Percentiles rank a stretch among this genome's conserved stretches.
phyloP scores from a whole-genome alignment of 192 early-diverging fungal genomes.

The Backusella macrospora region DNA sequence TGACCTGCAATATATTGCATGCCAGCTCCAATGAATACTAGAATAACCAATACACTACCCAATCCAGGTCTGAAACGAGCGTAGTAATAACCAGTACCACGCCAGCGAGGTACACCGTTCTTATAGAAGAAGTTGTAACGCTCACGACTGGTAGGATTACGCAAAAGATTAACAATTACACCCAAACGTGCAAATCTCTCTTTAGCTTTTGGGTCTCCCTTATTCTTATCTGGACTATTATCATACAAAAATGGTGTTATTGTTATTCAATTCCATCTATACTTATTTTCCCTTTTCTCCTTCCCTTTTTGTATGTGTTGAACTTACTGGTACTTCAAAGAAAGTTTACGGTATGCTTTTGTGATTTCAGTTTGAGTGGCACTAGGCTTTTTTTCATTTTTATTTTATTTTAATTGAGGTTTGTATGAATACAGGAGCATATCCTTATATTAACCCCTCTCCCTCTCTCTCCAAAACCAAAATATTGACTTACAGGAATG shows the following conservation, averaged over 20 bases:
- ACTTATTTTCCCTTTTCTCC: background rate
- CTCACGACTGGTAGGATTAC: constrained; percentile 62
- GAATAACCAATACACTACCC: constrained; percentile 54
- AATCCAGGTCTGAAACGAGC: constrained; percentile 73
- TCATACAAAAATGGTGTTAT: background rate
- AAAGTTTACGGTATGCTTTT: constrained; percentile 68
- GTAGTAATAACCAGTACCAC: constrained; percentile 77
- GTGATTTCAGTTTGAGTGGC: constrained; percentile 61
- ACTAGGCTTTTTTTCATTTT: constrained; percentile 37
- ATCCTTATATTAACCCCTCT: background rate
- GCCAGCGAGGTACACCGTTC: constrained; percentile 80
- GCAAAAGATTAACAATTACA: constrained; percentile 67
- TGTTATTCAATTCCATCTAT: background rate
- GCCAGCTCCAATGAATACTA: constrained; percentile 54
- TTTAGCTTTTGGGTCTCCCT: constrained; percentile 46
- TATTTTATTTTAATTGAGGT: background rate
- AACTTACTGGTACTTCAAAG: constrained; percentile 67
- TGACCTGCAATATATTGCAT: constrained; percentile 69
- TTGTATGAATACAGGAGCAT: background rate
- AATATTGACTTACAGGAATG: constrained; percentile 21
- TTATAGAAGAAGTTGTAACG: constrained; percentile 82
- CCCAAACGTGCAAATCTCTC: constrained; percentile 67
- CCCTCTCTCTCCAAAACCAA: no score
- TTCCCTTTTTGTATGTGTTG: background rate
- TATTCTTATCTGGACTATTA: constrained; percentile 73